A percentile compares a stretch with the other conserved stretches of the same genome.
phyloP scores from a whole-genome alignment of 192 early-diverging fungal genomes.

The Backusella tarrabulga region DNA sequence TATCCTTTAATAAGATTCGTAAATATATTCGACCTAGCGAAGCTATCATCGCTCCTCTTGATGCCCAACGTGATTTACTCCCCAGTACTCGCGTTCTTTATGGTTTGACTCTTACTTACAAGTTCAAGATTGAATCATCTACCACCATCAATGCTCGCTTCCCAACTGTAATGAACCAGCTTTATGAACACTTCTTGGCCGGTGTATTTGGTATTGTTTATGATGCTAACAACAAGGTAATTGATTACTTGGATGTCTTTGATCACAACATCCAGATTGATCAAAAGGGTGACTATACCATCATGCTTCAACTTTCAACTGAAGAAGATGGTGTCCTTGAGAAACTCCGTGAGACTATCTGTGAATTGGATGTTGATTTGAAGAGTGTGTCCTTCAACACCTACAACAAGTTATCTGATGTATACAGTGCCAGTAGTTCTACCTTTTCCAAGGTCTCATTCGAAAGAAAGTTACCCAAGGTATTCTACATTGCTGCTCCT shows the following conservation, averaged over 20 bases:
- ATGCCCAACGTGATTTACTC: constrained; percentile 72
- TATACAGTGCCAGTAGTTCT: constrained; percentile 41
- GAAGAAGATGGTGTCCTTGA: constrained; percentile 69
- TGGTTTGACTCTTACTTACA: constrained; percentile 76
- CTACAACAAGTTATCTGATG: constrained; percentile 56
- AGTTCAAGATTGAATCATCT: constrained; percentile 57
- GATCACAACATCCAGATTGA: constrained; percentile 63
- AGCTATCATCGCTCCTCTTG: constrained; percentile 59
- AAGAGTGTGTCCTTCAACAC: constrained; percentile 54
- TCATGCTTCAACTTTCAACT: constrained; percentile 78
- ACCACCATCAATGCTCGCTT: constrained; percentile 56
- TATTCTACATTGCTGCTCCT: constrained; percentile 58
- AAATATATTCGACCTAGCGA: constrained; percentile 66
- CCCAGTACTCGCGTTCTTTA: constrained; percentile 66
- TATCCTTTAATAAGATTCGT: constrained; percentile 54
- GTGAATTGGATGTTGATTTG: constrained; percentile 65
- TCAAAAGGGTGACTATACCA: constrained; percentile 80
- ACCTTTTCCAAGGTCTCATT: constrained; percentile 48
- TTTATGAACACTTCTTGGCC: constrained; percentile 83
- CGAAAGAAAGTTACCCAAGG: constrained; percentile 45
- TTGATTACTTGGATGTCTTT: constrained; percentile 74
- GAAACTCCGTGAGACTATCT: constrained; percentile 60
- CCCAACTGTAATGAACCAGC: constrained; percentile 56
- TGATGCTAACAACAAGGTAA: constrained; percentile 76
- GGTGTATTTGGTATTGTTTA: constrained; percentile 68